A percentile compares a stretch with the other conserved stretches of the same genome.
phyloP scores from a whole-genome alignment of 345 rosid genomes.

The Chamaenerion angustifolium region DNA sequence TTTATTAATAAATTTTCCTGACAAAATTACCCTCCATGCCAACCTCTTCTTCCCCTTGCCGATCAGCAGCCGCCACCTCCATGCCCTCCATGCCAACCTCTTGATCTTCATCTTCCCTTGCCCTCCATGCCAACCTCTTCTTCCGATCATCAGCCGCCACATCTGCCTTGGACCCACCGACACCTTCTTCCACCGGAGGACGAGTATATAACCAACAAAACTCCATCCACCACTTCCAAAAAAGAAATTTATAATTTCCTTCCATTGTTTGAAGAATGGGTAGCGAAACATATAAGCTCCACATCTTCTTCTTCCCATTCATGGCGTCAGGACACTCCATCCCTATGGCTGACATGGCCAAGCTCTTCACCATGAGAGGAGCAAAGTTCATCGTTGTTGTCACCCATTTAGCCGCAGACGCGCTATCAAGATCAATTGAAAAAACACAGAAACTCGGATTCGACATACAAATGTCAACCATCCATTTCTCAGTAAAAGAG shows the following conservation, averaged over 20 bases:
- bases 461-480: slow-evolving; percentile 9
- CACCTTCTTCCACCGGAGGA: too few relatives aligned
- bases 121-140: too few relatives aligned
- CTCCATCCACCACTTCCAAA: background rate
- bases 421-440: slow-evolving; percentile 3
- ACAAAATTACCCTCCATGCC: too few relatives aligned
- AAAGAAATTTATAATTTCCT: background rate
- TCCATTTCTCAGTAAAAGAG: slow-evolving; percentile 14
- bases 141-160: too few relatives aligned
- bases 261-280: background rate
- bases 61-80: too few relatives aligned
- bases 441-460: slow-evolving; percentile 6
- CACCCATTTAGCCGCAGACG: slow-evolving; percentile 14
- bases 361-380: slow-evolving; percentile 18
- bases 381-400: slow-evolving; percentile 20
- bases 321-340: slow-evolving; percentile 21
- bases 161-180: too few relatives aligned
- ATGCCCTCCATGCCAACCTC: too few relatives aligned
- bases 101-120: too few relatives aligned
- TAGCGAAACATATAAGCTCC: slow-evolving; percentile 7
- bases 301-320: slow-evolving; percentile 25
- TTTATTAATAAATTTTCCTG: too few relatives aligned
- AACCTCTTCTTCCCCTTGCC: too few relatives aligned
- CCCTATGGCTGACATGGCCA: slow-evolving; percentile 27
- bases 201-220: too few relatives aligned